Base-by-base conservation (phyloP, 768 basidiomycete genomes). In the Suillus plorans region DNA sequence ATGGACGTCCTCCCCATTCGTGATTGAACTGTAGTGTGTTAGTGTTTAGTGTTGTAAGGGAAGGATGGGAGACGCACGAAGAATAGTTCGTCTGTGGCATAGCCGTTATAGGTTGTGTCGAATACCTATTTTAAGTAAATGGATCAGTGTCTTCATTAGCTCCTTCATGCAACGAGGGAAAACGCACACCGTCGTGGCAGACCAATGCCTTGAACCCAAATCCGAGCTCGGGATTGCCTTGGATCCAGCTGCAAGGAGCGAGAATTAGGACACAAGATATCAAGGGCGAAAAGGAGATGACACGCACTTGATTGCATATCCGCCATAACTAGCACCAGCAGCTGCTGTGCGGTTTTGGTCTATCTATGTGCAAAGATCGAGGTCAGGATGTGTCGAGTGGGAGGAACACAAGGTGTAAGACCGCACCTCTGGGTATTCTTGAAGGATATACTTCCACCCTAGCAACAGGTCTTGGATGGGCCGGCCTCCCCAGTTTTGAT, bases 191-290 rank as follows among this genome's bases (percentile, higher is more conserved):
- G 72, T 99, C 97, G 71, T 99, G 97, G 69, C 89, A 90, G 14
- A 96, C 86, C 50, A 98, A 81, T 5, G 94, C 94, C 79, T 96
- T 97, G 83, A 99, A 97, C 25, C 85, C 84, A 73, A 95, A 94
- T 4, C 85, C 89, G 67, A 82, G 93, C 69, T 97, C 94, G 12
- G 92, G 92, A 72, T 97, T 93, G 0, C 95, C 94, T 78, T 97
- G 92, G 62, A 97, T 95, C 94, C 94, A 97, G 75, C 95, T 97
- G 56, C 36, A 61, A 62, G 63, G 10, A 47, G 2, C 60, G 57
- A 37, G 20, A 16, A 63, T 66, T 20, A 63, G 62, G 8, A 66
- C 20, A 7, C 63, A 44, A 68, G 50, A 64, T n/a, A 8, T n/a
- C 10, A 14, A 50, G 49, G 28, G 28, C 36, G 34, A 59, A 55